Evolutionary conservation across 495 filamentous ascomycete genomes (phyloP).

Genomic region (Talaromyces proteolyticus): DNA sequence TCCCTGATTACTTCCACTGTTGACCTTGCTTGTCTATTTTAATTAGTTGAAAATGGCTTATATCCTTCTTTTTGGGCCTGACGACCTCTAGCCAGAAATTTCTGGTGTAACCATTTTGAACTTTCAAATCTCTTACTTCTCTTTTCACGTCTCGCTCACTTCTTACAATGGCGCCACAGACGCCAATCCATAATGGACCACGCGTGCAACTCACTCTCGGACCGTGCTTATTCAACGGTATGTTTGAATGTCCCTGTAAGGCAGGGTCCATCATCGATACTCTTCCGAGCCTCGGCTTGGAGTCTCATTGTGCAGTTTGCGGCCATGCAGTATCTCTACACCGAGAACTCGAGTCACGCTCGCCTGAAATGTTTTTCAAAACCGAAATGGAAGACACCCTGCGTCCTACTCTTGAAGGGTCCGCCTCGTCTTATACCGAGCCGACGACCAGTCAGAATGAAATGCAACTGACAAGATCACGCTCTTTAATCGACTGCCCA

Average conservation of each 20-base stretch:
- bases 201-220: neutral
- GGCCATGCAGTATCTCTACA: neutral
- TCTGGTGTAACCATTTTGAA: no score
- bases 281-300: neutral
- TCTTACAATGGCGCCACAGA: neutral
- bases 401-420: no score
- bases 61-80: no score
- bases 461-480: no score
- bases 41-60: no score
- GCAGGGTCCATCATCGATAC: neutral
- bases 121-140: neutral
- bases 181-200: neutral
- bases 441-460: no score
- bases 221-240: neutral
- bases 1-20: no score
- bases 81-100: no score
- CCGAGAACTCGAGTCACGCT: neutral
- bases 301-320: neutral
- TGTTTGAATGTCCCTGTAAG: neutral
- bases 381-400: no score
- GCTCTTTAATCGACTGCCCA: no score
- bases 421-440: no score
- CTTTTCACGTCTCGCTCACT: neutral
- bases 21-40: no score
- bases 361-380: neutral